A percentile compares a stretch with the other conserved stretches of the same genome.
phyloP scores from a whole-genome alignment of 2,329 filamentous ascomycete genomes.

The Colletotrichum sp. region DNA sequence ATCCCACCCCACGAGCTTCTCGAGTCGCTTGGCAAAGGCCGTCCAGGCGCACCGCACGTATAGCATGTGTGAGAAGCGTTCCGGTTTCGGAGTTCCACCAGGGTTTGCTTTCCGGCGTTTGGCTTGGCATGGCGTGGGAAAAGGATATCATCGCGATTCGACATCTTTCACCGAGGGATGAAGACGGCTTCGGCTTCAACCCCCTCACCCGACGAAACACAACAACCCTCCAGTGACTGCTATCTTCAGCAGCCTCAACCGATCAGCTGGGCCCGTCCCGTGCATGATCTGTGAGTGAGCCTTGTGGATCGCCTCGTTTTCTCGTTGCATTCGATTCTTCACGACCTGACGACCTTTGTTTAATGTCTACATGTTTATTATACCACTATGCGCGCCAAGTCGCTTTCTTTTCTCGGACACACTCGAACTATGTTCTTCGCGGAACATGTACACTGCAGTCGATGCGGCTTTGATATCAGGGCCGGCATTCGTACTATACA shows the following conservation, averaged over 20 bases:
- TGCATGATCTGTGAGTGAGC: not conserved
- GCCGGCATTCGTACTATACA: not conserved
- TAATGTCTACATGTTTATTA: slow-evolving; percentile 24
- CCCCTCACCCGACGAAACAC: not conserved
- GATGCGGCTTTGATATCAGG: not conserved
- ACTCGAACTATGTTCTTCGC: slow-evolving; percentile 1
- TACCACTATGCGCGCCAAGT: slow-evolving; percentile 19
- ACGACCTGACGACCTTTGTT: slow-evolving; percentile 25
- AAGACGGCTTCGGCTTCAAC: not conserved
- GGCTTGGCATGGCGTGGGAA: slow-evolving; percentile 30
- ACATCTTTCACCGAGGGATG: slow-evolving; percentile 2
- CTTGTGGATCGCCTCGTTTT: not conserved
- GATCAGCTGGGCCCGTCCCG: not conserved
- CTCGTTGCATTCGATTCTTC: slow-evolving; percentile 22
- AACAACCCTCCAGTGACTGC: not conserved
- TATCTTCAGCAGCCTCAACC: not conserved
- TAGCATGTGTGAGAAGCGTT: slow-evolving; percentile 33
- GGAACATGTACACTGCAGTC: slow-evolving; percentile 7
- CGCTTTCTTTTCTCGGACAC: slow-evolving; percentile 20
- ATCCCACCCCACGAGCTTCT: slow-evolving; percentile 66
- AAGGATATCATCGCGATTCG: slow-evolving; percentile 10
- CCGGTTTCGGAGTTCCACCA: not conserved
- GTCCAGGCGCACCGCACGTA: slow-evolving; percentile 54
- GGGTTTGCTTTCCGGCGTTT: slow-evolving; percentile 36
- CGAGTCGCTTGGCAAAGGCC: slow-evolving; percentile 54